Evolutionary conservation across 1,284 basidiomycete genomes (phyloP).

Genomic region (Cystobasidiaceae sp.): DNA sequence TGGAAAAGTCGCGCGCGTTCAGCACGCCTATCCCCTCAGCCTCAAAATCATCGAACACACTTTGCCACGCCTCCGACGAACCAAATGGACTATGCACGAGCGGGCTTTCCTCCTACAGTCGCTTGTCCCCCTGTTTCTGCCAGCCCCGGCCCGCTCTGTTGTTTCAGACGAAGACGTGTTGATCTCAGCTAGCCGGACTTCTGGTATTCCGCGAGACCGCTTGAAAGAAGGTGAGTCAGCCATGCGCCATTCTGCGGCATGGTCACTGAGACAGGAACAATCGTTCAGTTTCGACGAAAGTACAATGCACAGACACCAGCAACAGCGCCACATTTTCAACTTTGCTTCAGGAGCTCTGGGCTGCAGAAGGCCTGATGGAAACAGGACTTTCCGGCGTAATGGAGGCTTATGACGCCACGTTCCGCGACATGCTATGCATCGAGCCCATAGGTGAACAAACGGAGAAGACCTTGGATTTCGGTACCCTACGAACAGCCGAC

Average conservation of each 20-base stretch:
- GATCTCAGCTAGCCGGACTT: neutral
- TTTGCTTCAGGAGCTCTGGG: neutral
- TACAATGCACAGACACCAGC: neutral
- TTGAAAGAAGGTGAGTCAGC: too few relatives aligned
- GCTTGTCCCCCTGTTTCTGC: conserved; percentile 44
- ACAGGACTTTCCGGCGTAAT: too few relatives aligned
- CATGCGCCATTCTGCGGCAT: neutral
- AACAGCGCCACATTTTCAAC: neutral
- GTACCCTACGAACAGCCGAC: conserved; percentile 53
- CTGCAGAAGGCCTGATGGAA: neutral
- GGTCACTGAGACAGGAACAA: too few relatives aligned
- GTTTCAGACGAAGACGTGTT: conserved; percentile 3
- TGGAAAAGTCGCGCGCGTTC: conserved; percentile 53
- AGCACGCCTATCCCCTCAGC: neutral
- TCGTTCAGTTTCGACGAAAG: neutral
- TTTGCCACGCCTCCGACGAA: conserved; percentile 50
- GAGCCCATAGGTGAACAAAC: too few relatives aligned
- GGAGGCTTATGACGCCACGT: too few relatives aligned
- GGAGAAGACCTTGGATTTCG: conserved; percentile 67
- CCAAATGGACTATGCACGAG: conserved; percentile 61
- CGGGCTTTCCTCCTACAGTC: conserved; percentile 53
- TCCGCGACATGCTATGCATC: too few relatives aligned
- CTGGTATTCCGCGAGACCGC: neutral
- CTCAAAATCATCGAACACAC: neutral
- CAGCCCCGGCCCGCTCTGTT: too few relatives aligned